These are phyloP conservation scores for Hyphodiscus sp. DNA, from an alignment of 2,329 filamentous ascomycete species.

Conservation along the genomic window DNA sequence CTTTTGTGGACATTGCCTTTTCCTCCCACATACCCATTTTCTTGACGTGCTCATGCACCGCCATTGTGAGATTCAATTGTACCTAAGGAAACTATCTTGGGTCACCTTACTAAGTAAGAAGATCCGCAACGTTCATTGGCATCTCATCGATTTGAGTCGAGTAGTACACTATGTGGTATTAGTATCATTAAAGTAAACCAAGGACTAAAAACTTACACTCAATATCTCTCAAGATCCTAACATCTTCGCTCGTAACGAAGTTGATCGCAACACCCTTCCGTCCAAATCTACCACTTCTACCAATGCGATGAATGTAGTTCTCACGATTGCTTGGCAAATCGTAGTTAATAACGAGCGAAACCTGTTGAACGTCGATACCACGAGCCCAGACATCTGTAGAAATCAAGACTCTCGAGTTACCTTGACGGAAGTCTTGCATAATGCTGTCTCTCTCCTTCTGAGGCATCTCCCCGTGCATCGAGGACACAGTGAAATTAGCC, in stretches of 20 bases:
- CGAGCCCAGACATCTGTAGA: constrained; percentile 97
- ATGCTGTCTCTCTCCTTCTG: constrained; percentile 98
- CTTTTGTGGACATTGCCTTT: constrained; percentile 24
- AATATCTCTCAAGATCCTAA: constrained; percentile 94
- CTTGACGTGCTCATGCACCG: constrained; percentile 17
- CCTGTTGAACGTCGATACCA: constrained; percentile 98
- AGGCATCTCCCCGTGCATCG: constrained; percentile 99
- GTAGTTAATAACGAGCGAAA: constrained; percentile 98
- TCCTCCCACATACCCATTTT: constrained; percentile 25
- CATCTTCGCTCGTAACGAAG: constrained; percentile 97
- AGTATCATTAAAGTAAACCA: constrained; percentile 5
- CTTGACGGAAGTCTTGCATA: constrained; percentile 98
- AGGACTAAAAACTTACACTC: constrained; percentile 59
- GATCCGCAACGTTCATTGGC: constrained; percentile 64
- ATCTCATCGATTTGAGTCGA: constrained; percentile 77
- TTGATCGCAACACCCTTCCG: constrained; percentile 99
- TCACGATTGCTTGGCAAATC: constrained; percentile 97
- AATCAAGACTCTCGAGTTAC: constrained; percentile 91
- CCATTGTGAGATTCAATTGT: background rate
- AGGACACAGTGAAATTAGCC: constrained; percentile 96
- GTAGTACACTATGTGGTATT: constrained; percentile 53
- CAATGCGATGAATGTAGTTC: constrained; percentile 99
- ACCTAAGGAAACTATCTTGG: background rate
- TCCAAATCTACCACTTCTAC: constrained; percentile 89
- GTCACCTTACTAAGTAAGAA: constrained; percentile 22